These are phyloP conservation scores for Wilcoxina mikolae DNA, from an alignment of 495 filamentous ascomycete species.

Conservation along the genomic window DNA sequence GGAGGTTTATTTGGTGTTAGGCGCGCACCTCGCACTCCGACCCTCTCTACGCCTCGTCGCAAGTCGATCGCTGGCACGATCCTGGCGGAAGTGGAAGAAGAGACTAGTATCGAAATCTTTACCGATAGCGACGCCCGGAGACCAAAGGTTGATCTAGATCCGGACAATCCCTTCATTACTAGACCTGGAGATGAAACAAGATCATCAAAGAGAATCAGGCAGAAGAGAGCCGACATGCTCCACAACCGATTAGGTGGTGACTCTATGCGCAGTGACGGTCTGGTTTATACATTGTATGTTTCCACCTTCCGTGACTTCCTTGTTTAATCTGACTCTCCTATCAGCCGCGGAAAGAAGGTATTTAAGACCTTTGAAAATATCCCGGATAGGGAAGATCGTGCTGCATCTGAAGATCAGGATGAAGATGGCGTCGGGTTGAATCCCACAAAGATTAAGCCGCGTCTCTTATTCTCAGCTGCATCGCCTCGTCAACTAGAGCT, in stretches of 20 bases:
- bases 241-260: slow-evolving; percentile 36
- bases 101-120: slow-evolving; percentile 40
- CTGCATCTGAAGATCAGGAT: slow-evolving; percentile 34
- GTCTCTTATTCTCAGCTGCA: slow-evolving; percentile 58
- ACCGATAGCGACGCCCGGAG: slow-evolving; percentile 81
- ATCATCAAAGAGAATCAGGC: slow-evolving; percentile 31
- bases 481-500: slow-evolving; percentile 24
- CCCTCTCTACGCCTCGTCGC: background rate
- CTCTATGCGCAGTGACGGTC: slow-evolving; percentile 48
- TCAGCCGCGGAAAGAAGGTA: slow-evolving; percentile 77
- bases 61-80: background rate
- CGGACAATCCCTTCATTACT: slow-evolving; percentile 64
- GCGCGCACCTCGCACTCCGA: background rate
- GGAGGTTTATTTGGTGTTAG: slow-evolving; percentile 40
- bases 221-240: slow-evolving; percentile 41
- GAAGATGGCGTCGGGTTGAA: slow-evolving; percentile 39
- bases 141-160: slow-evolving; percentile 49
- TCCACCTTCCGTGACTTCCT: slow-evolving; percentile 1
- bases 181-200: slow-evolving; percentile 30
- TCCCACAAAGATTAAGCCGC: slow-evolving; percentile 64
- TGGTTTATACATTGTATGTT: slow-evolving; percentile 78
- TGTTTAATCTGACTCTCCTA: background rate
- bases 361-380: slow-evolving; percentile 49
- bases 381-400: slow-evolving; percentile 15
- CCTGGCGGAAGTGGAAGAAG: background rate